A percentile compares a stretch with the other conserved stretches of the same genome.
These are phyloP conservation scores for Cyanidioschyzon merolae DNA, from an alignment of 23 red algal genomes.

Conservation along the genomic window DNA sequence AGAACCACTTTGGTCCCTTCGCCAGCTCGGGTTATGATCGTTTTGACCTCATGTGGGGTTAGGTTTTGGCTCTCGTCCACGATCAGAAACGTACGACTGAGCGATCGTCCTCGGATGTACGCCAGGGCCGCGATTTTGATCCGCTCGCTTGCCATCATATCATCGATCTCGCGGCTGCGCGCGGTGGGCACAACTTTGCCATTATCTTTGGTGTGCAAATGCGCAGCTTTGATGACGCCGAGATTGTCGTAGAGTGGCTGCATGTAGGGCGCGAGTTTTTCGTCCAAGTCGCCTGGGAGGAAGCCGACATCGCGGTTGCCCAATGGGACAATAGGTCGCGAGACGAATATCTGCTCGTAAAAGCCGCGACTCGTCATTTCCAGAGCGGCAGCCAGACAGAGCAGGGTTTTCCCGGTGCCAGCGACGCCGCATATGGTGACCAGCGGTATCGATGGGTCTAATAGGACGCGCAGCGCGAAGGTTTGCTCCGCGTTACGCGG, in stretches of 20 bases:
- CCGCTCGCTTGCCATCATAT: conserved; percentile 23
- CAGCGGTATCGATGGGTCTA: conserved; percentile 28
- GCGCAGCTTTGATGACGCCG: conserved; percentile 26
- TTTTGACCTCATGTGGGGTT: conserved; percentile 42
- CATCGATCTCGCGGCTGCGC: conserved; percentile 6
- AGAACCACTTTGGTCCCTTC: conserved; percentile 46
- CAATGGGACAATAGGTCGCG: conserved; percentile 33
- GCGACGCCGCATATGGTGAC: conserved; percentile 28
- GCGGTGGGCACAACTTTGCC: conserved; percentile 25
- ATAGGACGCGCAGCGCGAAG: conserved; percentile 27
- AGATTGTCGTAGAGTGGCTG: conserved; percentile 44
- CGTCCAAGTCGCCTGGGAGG: conserved; percentile 30
- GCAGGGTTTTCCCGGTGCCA: conserved; percentile 36
- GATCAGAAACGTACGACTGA: conserved; percentile 32
- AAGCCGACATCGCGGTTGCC: conserved; percentile 33
- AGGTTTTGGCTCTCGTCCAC: conserved; percentile 43
- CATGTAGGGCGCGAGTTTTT: conserved; percentile 39
- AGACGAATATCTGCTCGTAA: conserved; percentile 21
- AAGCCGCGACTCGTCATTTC: background rate
- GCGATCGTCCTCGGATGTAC: conserved; percentile 33
- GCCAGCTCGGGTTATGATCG: conserved; percentile 37
- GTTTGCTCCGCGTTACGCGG: conserved; percentile 38
- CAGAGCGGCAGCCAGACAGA: conserved; percentile 36
- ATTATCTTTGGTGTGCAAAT: background rate
- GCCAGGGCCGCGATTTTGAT: conserved; percentile 31